phyloP scores from a whole-genome alignment of 83 land plant genomes.

The Picea abies region DNA sequence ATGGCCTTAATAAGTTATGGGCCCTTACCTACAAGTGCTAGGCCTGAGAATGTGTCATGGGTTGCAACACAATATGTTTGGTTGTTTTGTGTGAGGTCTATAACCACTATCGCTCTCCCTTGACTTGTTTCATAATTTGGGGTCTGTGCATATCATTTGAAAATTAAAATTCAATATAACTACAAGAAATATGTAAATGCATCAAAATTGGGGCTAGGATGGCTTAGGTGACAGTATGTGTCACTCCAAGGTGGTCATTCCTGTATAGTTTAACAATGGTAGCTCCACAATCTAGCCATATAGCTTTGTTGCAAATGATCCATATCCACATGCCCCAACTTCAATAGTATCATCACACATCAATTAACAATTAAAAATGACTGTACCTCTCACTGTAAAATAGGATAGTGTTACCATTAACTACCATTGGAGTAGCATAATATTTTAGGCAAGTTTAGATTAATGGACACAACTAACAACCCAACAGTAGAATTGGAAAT shows the following conservation, averaged over 20 bases:
- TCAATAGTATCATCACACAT: not conserved
- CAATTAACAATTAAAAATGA: too few species aligned
- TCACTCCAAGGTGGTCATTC: constrained; percentile 19
- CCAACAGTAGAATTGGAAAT: too few species aligned
- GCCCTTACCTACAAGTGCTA: constrained; percentile 36
- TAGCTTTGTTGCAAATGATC: not conserved
- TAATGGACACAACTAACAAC: too few species aligned
- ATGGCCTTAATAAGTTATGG: constrained; percentile 23
- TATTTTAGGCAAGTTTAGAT: too few species aligned
- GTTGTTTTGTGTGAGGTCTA: constrained; percentile 15
- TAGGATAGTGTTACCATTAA: too few species aligned
- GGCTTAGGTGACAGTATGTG: constrained; percentile 14
- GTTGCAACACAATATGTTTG: constrained; percentile 38
- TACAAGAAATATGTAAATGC: too few species aligned
- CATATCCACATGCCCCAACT: not conserved
- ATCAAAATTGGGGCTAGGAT: not conserved
- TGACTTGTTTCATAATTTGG: not conserved
- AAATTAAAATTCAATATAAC: not conserved
- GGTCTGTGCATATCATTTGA: constrained; percentile 15
- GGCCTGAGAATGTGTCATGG: constrained; percentile 37
- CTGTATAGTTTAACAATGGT: constrained; percentile 4
- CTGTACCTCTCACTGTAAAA: too few species aligned
- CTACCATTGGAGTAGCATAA: too few species aligned
- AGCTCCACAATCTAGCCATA: not conserved
- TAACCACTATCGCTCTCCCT: constrained; percentile 14